Base-by-base conservation (phyloP, 495 filamentous ascomycete species). In the Aspergillus cavernicola region DNA sequence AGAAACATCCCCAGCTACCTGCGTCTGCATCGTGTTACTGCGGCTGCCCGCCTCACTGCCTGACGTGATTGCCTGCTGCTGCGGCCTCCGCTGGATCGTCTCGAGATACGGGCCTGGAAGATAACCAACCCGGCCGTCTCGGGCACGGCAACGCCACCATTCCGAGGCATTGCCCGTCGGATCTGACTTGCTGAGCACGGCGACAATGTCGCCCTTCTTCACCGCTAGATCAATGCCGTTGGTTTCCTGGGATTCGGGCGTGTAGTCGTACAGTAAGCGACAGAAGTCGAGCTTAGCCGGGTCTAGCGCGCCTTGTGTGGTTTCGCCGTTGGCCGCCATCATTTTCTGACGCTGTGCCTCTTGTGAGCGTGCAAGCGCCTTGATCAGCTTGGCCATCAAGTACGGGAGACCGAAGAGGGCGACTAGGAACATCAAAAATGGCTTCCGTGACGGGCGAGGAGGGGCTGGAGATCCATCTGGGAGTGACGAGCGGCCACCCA, bases 101-200 rank as follows among this genome's bases (percentile, higher is more conserved):
- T 96, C 91, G 44, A 99, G 78, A 71, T 96, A 99, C 0, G 88
- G 86, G 3, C 84, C 80, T 6, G 93, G 93, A 10, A 99, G 77
- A 64, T 96, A 99, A 2, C 93, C 93, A 41, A 96, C 84, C 16
- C 89, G 76, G 15, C 90, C 90, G 65, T 97, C 91, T 42, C 95
- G 77, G n/a, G 92, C 88, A 50, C 93, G 79, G 70, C 93, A 99
- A 52, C 87, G 84, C 93, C 93, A 99, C 93, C 93, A 99, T 65
- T 97, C 91, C 45, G 84, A 87, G 11, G 90, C 84, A 59, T 96
- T 89, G 41, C 95, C 95, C 68, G 90, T 80, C 1, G 93, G 92
- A 65, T 99, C 93, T 9, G 81, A 85, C 75, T 97, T 97, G 71
- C 86, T 86, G 44, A 99, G 77, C 6, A 99, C 91, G 32, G 93